Evolutionary conservation across 1,284 basidiomycete genomes (phyloP), one percentile per base, ranked within the genome.

Genomic region (Schizopora paradoxa): DNA sequence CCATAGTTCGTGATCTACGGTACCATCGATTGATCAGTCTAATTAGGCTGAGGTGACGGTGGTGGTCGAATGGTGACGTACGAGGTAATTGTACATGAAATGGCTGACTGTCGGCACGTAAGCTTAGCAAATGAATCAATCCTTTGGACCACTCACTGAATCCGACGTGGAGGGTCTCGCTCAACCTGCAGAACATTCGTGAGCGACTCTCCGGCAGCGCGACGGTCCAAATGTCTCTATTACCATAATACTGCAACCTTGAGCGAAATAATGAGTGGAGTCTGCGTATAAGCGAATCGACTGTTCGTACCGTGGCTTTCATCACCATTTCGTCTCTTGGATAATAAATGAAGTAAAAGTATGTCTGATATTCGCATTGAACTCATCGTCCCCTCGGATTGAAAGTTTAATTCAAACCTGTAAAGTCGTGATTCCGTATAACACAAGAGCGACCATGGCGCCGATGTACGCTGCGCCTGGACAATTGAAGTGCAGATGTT

Each of bases 341-440:
- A 35, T 49, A 49, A 32, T 49, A 49, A 42, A 41, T 27, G 26
- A 41, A 49, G 25, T 49, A 49, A 29, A 49, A 27, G 18, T 49
- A 49, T 8, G 25, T 45, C 48, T 49, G 28, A n/a, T 36, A 25
- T 8, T 6, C 10, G 4, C 33, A 41, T 14, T 8, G 23, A 36
- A 31, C 13, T 16, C 18, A 22, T 14, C 13, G 2, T n/a, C 35
- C 5, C 21, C 18, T 23, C 23, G 18, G 28, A 18, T 4, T 39
- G 7, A n/a, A n/a, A n/a, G n/a, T n/a, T n/a, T n/a, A n/a, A 19
- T n/a, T 16, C 19, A 23, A 21, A 49, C 48, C 43, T 49, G 48
- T 6, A 49, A 38, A 11, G 43, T 45, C 23, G 48, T 49, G 16
- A 49, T 45, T 18, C 43, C 48, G 16, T 49, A 49, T 23, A 49